phyloP scores from a whole-genome alignment of 148 eudicot genomes.

The Salicornia ramosissima region DNA sequence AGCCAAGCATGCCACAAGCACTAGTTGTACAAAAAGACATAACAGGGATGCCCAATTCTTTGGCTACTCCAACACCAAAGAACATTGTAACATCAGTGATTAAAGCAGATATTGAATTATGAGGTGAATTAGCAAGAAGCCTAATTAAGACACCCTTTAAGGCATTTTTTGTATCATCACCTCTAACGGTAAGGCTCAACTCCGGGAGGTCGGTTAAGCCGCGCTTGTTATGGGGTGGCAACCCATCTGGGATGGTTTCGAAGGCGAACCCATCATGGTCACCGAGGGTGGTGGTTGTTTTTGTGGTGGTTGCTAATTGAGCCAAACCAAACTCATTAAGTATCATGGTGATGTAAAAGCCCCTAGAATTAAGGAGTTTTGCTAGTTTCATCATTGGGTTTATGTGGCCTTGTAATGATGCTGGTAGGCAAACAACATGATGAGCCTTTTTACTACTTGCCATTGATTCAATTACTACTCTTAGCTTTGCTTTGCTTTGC shows the following conservation, averaged over 20 bases:
- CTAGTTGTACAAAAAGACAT: conserved; percentile 29
- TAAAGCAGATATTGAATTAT: conserved; percentile 17
- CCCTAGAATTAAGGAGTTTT: conserved; percentile 30
- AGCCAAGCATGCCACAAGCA: conserved; percentile 34
- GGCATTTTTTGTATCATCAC: neutral
- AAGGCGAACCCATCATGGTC: conserved; percentile 22
- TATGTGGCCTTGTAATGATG: conserved; percentile 35
- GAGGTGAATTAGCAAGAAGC: conserved; percentile 16
- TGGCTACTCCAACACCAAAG: conserved; percentile 26
- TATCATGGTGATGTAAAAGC: conserved; percentile 40
- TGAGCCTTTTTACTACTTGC: conserved; percentile 26
- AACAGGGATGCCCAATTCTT: conserved; percentile 27
- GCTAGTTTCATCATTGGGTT: conserved; percentile 38
- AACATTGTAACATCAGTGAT: conserved; percentile 23
- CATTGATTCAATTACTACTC: too few relatives aligned
- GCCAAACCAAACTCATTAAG: conserved; percentile 28
- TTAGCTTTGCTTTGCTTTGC: too few relatives aligned
- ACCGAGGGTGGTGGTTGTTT: neutral
- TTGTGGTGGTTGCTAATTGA: conserved; percentile 21
- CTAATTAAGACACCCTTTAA: conserved; percentile 20
- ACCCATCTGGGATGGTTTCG: conserved; percentile 42
- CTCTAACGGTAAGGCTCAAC: neutral
- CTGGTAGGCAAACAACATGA: conserved; percentile 23
- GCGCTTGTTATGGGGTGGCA: conserved; percentile 24
- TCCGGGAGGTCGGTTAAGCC: conserved; percentile 23